Base-by-base conservation (phyloP, 495 filamentous ascomycete species). In the Immersiella caudata region DNA sequence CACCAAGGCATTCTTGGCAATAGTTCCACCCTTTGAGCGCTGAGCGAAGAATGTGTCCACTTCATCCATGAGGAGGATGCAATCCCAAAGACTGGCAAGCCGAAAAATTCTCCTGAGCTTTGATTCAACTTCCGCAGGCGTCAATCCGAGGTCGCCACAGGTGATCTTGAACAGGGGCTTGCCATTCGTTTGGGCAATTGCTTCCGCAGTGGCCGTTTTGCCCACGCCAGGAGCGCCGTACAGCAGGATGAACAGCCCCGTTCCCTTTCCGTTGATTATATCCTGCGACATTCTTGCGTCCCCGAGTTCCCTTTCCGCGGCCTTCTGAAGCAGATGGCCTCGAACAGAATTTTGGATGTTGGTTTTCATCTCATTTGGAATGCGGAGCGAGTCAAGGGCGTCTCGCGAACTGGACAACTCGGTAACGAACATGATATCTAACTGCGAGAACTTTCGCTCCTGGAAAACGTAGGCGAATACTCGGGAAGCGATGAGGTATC, bases 401-500 rank as follows among this genome's bases (percentile, higher is more conserved):
- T 54, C 50, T 6, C 50, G 50, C 5, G 50, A 54, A 6, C 50
- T 18, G 18, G 50, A 6, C 6, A 18, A 18, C 18, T n/a, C 50
- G 6, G 50, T 6, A 5, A 54, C 16, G 6, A 5, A 24, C 50
- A 20, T n/a, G 50, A 54, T 24, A 18, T 54, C 50, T 6, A 54
- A 18, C 50, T 54, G 50, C 6, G 50, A n/a, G 50, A 54, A 54
- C 21, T 54, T 54, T n/a, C 50, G 50, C 18, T 54, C 50, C n/a
- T 54, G 50, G 50, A 54, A 54, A 18, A 54, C 50, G 16, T 54
- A 54, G 6, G 50, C 50, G 21, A 54, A 54, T n/a, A 54, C 50
- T 5, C 50, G 50, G 50, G 6, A n/a, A 20, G 50, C 18, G 50
- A 54, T 54, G 18, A 54, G 21, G 50, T 6, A n/a, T 18, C n/a